phyloP scores from a whole-genome alignment of 345 rosid species.

The Zanthoxylum bungeanum region DNA sequence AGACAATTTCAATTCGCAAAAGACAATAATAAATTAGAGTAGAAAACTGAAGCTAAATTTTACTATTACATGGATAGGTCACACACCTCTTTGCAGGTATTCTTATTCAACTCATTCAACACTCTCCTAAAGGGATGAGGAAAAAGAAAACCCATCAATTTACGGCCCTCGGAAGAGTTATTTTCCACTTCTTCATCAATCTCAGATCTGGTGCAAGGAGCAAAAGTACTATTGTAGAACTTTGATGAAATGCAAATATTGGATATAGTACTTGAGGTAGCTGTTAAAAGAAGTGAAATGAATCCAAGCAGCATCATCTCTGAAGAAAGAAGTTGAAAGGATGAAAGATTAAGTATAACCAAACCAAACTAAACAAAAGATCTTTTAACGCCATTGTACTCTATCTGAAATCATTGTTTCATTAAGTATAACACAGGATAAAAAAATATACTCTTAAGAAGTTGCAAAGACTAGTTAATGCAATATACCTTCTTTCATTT shows the following conservation, averaged over 20 bases:
- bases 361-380: no score
- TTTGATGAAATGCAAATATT: slow-evolving; percentile 83
- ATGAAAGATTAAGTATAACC: background rate
- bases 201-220: slow-evolving; percentile 75
- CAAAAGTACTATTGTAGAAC: slow-evolving; percentile 67
- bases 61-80: slow-evolving; percentile 3
- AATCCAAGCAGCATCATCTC: slow-evolving; percentile 99
- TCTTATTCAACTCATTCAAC: slow-evolving; percentile 37
- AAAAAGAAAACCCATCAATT: slow-evolving; percentile 28
- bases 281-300: slow-evolving; percentile 89
- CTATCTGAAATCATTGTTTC: no score
- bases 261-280: slow-evolving; percentile 77
- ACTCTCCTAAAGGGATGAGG: slow-evolving; percentile 48
- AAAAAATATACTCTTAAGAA: background rate
- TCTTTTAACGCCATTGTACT: no score
- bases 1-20: background rate
- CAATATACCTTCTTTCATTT: slow-evolving; percentile 87
- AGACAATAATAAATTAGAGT: background rate
- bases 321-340: slow-evolving; percentile 28
- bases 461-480: background rate
- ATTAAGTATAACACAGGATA: background rate
- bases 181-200: slow-evolving; percentile 46
- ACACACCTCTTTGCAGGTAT: slow-evolving; percentile 75
- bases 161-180: slow-evolving; percentile 46
- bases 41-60: slow-evolving; percentile 6